Evolutionary conservation across 2,329 filamentous ascomycete genomes (phyloP).

Genomic region (Colletotrichum horii): DNA sequence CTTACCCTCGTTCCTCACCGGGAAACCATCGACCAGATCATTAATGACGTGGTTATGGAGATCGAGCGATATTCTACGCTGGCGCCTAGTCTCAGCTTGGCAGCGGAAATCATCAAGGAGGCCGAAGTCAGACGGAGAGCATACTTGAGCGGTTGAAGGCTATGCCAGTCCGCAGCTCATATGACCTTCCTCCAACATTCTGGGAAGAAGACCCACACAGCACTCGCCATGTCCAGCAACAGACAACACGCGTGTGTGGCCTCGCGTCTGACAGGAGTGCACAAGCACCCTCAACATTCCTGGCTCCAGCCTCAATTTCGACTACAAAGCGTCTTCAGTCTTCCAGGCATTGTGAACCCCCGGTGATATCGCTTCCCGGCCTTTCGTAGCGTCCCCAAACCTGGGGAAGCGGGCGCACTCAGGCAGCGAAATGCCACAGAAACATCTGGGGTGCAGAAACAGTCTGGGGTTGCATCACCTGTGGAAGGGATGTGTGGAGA

Average conservation of each 20-base stretch:
- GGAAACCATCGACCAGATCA: constrained; percentile 74
- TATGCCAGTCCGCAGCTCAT: not conserved
- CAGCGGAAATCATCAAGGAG: constrained; percentile 82
- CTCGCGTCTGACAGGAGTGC: not conserved
- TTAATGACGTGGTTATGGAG: constrained; percentile 78
- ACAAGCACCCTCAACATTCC: not conserved
- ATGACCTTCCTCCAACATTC: not conserved
- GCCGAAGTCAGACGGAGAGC: constrained; percentile 75
- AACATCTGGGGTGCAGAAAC: constrained; percentile 19
- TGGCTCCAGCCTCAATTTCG: not conserved
- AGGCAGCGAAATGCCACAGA: not conserved
- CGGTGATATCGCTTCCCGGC: not conserved
- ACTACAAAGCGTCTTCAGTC: not conserved
- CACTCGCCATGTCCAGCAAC: not conserved
- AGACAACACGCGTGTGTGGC: not conserved
- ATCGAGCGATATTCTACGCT: constrained; percentile 76
- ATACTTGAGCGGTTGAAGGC: constrained; percentile 57
- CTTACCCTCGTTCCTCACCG: constrained; percentile 58
- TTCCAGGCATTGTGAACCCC: not conserved
- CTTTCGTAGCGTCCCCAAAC: not conserved
- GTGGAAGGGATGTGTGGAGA: not conserved
- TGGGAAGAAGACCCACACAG: not conserved
- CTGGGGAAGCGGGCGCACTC: not conserved
- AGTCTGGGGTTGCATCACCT: constrained; percentile 16
- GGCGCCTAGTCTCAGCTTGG: constrained; percentile 76